Evolutionary conservation across 345 rosid species (phyloP).

Genomic region (Eucalyptus virginea): DNA sequence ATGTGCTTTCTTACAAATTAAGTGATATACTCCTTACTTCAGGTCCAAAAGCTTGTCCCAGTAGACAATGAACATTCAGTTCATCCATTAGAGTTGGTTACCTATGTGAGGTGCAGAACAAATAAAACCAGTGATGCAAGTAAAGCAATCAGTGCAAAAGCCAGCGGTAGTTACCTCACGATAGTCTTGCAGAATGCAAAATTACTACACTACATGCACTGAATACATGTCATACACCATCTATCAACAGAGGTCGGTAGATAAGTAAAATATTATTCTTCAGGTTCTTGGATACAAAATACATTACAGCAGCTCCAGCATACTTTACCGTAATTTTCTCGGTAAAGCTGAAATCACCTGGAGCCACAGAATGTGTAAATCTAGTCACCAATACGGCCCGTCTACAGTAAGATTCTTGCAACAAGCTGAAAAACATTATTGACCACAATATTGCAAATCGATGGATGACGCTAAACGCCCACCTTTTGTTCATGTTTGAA

Average conservation of each 20-base stretch:
- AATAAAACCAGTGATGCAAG: background rate
- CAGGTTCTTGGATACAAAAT: slow-evolving; percentile 54
- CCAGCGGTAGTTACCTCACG: background rate
- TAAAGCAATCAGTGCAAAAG: background rate
- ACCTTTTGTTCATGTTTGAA: background rate
- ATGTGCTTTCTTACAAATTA: background rate
- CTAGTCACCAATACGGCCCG: background rate
- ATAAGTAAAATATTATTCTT: slow-evolving; percentile 21
- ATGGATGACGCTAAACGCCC: background rate
- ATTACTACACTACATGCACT: background rate
- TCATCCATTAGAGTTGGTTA: background rate
- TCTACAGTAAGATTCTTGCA: background rate
- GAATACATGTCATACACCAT: background rate
- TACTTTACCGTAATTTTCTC: slow-evolving; percentile 43
- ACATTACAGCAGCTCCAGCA: slow-evolving; percentile 68
- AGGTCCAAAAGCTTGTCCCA: background rate
- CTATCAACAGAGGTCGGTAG: background rate
- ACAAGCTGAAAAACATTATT: background rate
- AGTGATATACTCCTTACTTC: background rate
- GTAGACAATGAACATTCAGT: background rate
- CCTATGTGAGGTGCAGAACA: background rate
- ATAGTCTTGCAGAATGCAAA: background rate
- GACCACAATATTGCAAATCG: background rate
- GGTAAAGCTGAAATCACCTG: slow-evolving; percentile 49
- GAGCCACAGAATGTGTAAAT: background rate